Conservation (phyloP, 345 rosid species). For the Geranium brycei region DNA sequence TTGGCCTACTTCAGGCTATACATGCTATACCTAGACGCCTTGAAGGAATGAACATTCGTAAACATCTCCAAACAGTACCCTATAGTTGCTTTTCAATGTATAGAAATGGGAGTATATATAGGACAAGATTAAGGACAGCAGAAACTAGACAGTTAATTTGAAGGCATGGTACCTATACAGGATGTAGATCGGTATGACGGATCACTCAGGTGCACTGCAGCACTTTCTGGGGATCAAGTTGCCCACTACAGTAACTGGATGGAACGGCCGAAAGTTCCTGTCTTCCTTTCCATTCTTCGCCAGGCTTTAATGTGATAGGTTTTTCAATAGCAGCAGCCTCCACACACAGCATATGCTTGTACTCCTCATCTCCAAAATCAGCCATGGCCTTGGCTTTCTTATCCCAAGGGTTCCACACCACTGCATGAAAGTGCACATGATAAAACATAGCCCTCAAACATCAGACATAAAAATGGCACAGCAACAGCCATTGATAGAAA, state of each 20-base stretch:
- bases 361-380: slow-evolving; percentile 90
- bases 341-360: slow-evolving; percentile 90
- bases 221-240: slow-evolving; percentile 82
- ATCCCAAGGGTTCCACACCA: slow-evolving; percentile 99
- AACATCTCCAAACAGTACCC: no score
- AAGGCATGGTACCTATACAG: slow-evolving; percentile 25
- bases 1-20: no score
- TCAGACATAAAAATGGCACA: no score
- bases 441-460: no score
- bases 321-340: slow-evolving; percentile 82
- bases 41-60: no score
- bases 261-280: slow-evolving; percentile 83
- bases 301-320: slow-evolving; percentile 74
- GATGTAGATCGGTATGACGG: slow-evolving; percentile 4
- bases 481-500: no score
- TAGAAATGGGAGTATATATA: no score
- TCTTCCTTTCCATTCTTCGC: slow-evolving; percentile 94
- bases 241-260: slow-evolving; percentile 90
- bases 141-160: not conserved
- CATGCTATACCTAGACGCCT: no score
- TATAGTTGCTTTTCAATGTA: no score
- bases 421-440: slow-evolving; percentile 25
- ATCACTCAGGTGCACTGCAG: slow-evolving; percentile 36
- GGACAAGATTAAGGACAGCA: not conserved
- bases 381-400: slow-evolving; percentile 74